Percentiles rank a stretch among this genome's conserved stretches.
Evolutionary conservation across 495 filamentous ascomycete species (phyloP).

Genomic region (Aspergillus ostianus): DNA sequence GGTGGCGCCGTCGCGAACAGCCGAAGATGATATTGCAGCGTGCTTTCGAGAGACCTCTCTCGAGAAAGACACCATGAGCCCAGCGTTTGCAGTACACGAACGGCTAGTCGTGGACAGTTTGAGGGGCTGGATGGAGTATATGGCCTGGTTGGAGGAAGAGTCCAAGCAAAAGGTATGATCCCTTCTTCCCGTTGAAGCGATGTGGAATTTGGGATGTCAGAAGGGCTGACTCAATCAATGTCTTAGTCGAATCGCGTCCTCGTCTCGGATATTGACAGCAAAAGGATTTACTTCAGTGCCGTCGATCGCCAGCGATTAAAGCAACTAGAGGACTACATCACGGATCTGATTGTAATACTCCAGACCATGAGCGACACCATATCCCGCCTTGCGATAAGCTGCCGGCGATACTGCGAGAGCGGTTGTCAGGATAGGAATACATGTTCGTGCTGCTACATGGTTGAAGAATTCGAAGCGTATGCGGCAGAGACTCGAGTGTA

Average conservation of each 20-base stretch:
- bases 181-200: not conserved
- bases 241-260: conserved; percentile 8
- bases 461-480: conserved; percentile 11
- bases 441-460: conserved; percentile 1
- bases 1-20: conserved; percentile 4
- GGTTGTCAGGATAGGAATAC: not conserved
- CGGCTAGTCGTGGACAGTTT: conserved; percentile 9
- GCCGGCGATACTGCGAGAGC: conserved; percentile 10
- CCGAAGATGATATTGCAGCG: not conserved
- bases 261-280: conserved; percentile 1
- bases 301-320: conserved; percentile 11
- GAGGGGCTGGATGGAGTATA: conserved; percentile 14
- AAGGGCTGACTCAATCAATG: not conserved
- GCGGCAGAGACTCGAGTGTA: conserved; percentile 1
- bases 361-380: conserved; percentile 9
- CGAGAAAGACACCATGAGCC: not conserved
- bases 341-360: conserved; percentile 9
- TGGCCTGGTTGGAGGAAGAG: conserved; percentile 12
- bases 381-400: conserved; percentile 5
- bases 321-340: conserved; percentile 10
- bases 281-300: conserved; percentile 2
- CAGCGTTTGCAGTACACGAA: conserved; percentile 4
- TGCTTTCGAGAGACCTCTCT: not conserved
- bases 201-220: too few relatives aligned
- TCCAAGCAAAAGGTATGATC: conserved; percentile 7